Evolutionary conservation across 257 asterid species (phyloP).

Genomic region (Handroanthus guayacan): DNA sequence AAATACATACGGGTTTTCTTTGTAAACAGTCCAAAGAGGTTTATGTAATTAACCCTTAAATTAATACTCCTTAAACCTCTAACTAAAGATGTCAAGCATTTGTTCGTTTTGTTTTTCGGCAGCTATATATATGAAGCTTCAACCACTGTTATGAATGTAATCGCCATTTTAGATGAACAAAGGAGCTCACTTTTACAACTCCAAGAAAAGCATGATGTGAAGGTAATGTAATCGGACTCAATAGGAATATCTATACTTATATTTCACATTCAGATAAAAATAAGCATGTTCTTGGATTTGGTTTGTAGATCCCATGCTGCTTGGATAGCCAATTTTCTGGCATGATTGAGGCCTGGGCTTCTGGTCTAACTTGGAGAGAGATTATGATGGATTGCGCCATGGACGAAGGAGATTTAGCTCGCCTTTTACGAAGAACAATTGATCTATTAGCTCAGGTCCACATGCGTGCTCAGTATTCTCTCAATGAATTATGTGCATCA

Average conservation of each 20-base stretch:
- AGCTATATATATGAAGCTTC: conserved; percentile 95
- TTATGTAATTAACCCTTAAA: neutral
- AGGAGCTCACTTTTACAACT: conserved; percentile 72
- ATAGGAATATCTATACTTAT: neutral
- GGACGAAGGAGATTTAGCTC: conserved; percentile 99
- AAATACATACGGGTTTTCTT: too few species aligned
- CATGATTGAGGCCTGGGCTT: conserved; percentile 99
- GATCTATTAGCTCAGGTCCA: conserved; percentile 92
- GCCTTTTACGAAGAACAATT: conserved; percentile 87
- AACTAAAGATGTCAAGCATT: conserved; percentile 10
- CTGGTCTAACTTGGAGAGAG: conserved; percentile 98
- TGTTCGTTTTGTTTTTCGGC: conserved; percentile 33
- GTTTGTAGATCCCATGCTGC: conserved; percentile 81
- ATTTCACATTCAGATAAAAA: conserved; percentile 8
- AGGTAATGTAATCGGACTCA: conserved; percentile 51
- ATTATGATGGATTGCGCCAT: conserved; percentile 99
- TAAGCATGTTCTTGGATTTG: conserved; percentile 31
- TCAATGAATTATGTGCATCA: neutral
- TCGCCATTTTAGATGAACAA: conserved; percentile 74
- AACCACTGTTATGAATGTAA: conserved; percentile 65
- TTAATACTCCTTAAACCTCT: neutral
- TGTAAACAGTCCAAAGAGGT: too few species aligned
- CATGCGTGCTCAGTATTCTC: neutral
- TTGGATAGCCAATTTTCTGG: conserved; percentile 93
- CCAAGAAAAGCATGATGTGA: conserved; percentile 94